Base-by-base conservation (phyloP, 164 flowering plant genomes). In the Aristolochia contorta region DNA sequence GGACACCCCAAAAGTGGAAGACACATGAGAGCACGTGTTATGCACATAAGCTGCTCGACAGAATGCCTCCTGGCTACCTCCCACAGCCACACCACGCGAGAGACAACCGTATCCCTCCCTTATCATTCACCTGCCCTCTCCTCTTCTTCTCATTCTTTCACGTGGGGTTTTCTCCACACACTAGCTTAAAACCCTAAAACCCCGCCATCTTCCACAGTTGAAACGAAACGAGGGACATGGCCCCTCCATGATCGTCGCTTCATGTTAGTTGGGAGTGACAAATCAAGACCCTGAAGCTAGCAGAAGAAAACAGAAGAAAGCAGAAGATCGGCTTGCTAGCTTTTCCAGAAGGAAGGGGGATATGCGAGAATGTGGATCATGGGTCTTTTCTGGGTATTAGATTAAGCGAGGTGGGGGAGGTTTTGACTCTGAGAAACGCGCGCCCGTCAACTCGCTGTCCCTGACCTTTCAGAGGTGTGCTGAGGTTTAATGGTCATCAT, bases 391-490 rank as follows among this genome's bases (percentile, higher is more conserved):
- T 37, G 43, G 43, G 10, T 27, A 37, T 37, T 37, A 10, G 43
- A 37, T 37, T 50, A 19, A 50, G 22, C 25, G 63, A 60, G 63
- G 63, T 48, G 16, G 24, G 1, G 43, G 16, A 30, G 24, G 21
- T 18, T 60, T 60, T 60, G 63, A 60, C 63, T 47, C 61, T 18
- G 30, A 49, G 49, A 48, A 19, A 49, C 32, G 20, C 63, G 19
- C 41, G 20, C 63, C 32, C 41, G 54, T 60, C 63, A 60, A 60
- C 55, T 60, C 54, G 9, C 43, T 12, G 54, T 48, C 33, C 3
- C 47, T 18, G 43, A 30, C 48, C 45, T 43, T 49, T 33, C 32
- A 58, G 12, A 33, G 49, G 24, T 21, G 1, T 54, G 30, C 30
- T 45, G 8, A 18, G 49, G 51, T 15, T 43, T 23, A 46, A 58